Conservation (phyloP, 2,329 filamentous ascomycete species). For the Ophiosphaerella korrae region DNA sequence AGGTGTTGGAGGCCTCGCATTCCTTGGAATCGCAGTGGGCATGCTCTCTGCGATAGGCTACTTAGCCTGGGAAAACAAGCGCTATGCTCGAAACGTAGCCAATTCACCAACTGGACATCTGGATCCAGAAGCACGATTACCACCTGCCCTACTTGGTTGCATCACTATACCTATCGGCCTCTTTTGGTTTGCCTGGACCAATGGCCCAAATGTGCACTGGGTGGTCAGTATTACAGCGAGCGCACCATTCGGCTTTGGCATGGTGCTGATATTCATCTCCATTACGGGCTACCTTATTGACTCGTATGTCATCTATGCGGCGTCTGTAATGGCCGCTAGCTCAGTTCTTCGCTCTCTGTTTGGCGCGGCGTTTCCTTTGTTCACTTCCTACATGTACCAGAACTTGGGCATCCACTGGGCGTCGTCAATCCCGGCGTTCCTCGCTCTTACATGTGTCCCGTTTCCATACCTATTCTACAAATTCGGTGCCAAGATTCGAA, state of each 20-base stretch:
- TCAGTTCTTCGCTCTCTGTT: conserved; percentile 54
- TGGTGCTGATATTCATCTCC: conserved; percentile 42
- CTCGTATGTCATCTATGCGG: conserved; percentile 57
- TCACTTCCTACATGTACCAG: conserved; percentile 53
- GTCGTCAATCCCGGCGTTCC: conserved; percentile 52
- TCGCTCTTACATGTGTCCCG: conserved; percentile 36
- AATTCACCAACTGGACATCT: conserved; percentile 46
- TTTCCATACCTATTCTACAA: conserved; percentile 6
- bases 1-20: conserved; percentile 48
- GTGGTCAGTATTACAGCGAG: conserved; percentile 59
- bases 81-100: conserved; percentile 39
- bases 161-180: conserved; percentile 55
- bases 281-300: conserved; percentile 72
- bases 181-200: conserved; percentile 61
- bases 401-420: conserved; percentile 56
- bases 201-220: conserved; percentile 57
- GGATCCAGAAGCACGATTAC: conserved; percentile 58
- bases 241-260: conserved; percentile 52
- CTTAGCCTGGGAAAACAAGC: conserved; percentile 43
- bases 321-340: conserved; percentile 47
- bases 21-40: conserved; percentile 22
- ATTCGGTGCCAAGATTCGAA: conserved; percentile 4
- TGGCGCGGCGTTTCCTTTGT: conserved; percentile 55
- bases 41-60: conserved; percentile 21
- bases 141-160: conserved; percentile 59